Evolutionary conservation across 176 grass and related monocot genomes (phyloP).

Genomic region (Triticum turgidum): DNA sequence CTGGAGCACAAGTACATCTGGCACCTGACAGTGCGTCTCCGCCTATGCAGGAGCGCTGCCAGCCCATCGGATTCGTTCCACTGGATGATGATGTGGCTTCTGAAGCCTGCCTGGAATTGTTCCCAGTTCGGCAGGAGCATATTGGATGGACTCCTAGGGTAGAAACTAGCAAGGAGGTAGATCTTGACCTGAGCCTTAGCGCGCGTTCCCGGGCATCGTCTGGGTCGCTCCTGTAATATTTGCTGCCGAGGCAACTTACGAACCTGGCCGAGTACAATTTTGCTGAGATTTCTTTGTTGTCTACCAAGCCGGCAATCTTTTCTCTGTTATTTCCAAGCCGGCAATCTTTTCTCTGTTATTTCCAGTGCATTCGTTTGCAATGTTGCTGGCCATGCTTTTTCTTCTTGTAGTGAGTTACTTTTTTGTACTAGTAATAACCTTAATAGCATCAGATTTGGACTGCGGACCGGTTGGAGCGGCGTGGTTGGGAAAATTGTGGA

Average conservation of each 20-base stretch:
- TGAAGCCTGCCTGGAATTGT: constrained; percentile 49
- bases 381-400: background rate
- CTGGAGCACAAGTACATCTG: background rate
- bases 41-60: background rate
- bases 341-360: background rate
- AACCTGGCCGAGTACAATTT: background rate
- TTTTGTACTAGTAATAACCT: background rate
- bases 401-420: background rate
- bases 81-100: background rate
- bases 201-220: background rate
- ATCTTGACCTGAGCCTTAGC: constrained; percentile 48
- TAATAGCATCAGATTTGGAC: background rate
- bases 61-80: constrained; percentile 18
- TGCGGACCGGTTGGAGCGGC: no score
- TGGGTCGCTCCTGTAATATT: background rate
- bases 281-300: background rate
- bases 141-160: constrained; percentile 25
- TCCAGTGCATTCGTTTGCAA: background rate
- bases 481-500: no score
- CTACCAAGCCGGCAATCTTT: background rate
- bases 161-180: constrained; percentile 21
- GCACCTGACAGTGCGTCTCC: background rate
- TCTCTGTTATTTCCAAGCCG: background rate
- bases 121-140: constrained; percentile 46
- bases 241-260: background rate